These are phyloP conservation scores for Apiospora phragmitis DNA, from an alignment of 2,329 filamentous ascomycete genomes.

Conservation along the genomic window DNA sequence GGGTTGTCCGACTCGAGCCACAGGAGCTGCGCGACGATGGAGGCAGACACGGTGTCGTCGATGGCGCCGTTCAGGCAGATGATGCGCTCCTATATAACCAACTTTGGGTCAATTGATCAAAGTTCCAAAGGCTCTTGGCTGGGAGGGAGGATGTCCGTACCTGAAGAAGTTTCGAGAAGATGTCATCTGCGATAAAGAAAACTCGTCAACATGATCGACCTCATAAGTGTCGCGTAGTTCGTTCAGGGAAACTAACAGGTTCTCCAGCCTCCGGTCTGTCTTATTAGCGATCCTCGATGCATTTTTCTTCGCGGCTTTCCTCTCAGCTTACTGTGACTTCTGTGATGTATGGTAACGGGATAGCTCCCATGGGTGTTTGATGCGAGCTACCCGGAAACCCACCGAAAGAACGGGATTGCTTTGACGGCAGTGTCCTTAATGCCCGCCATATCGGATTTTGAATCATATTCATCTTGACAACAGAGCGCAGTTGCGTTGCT, in stretches of 20 bases:
- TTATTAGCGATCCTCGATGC: slow-evolving; percentile 29
- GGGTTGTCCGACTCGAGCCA: slow-evolving; percentile 98
- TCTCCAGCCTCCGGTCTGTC: slow-evolving; percentile 72
- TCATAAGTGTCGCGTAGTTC: neutral
- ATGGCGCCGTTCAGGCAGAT: slow-evolving; percentile 91
- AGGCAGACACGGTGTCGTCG: slow-evolving; percentile 87
- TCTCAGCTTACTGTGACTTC: slow-evolving; percentile 49
- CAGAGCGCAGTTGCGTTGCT: neutral
- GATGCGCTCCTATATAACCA: slow-evolving; percentile 72
- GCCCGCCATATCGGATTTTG: slow-evolving; percentile 35
- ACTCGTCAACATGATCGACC: neutral
- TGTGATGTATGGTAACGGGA: slow-evolving; percentile 62
- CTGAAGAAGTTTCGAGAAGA: slow-evolving; percentile 78
- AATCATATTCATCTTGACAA: slow-evolving; percentile 37
- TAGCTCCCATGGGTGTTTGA: slow-evolving; percentile 33
- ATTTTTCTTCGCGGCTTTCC: slow-evolving; percentile 8
- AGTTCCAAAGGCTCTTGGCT: slow-evolving; percentile 17
- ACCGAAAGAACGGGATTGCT: slow-evolving; percentile 43
- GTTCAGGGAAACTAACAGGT: slow-evolving; percentile 59
- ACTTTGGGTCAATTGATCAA: slow-evolving; percentile 16
- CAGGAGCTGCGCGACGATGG: slow-evolving; percentile 91
- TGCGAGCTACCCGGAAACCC: slow-evolving; percentile 37
- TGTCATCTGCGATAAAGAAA: slow-evolving; percentile 62
- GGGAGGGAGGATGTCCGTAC: slow-evolving; percentile 39
- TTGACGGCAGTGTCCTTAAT: slow-evolving; percentile 34